Evolutionary conservation across 805 yeast species (phyloP).

Genomic region (Candida maltosa): DNA sequence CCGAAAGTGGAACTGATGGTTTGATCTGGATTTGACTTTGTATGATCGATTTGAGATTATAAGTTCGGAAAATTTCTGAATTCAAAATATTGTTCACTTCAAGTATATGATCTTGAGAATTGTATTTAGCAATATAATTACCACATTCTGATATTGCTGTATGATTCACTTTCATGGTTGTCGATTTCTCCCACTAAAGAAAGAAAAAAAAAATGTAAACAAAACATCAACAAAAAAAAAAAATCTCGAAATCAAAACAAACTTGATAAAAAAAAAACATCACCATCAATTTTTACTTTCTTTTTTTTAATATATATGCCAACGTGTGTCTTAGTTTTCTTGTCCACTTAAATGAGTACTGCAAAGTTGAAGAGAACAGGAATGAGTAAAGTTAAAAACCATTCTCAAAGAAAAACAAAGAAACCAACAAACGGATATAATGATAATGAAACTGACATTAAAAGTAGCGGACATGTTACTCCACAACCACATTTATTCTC

Average conservation of each 20-base stretch:
- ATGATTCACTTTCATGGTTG: constrained; percentile 1
- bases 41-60: no score
- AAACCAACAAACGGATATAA: background rate
- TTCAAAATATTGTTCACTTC: background rate
- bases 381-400: no score
- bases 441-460: constrained; percentile 3
- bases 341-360: no score
- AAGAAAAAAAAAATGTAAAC: no score
- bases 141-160: constrained; percentile 6
- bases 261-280: background rate
- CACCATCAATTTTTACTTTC: background rate
- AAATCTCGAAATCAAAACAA: constrained; percentile 1
- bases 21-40: no score
- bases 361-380: no score
- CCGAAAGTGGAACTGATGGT: no score
- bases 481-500: background rate
- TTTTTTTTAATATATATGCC: no score
- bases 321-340: no score
- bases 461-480: no score
- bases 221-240: constrained; percentile 3
- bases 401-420: background rate
- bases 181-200: background rate
- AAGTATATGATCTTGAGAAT: background rate
- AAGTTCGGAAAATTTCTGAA: no score
- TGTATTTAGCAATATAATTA: constrained; percentile 3